A percentile compares a stretch with the other conserved stretches of the same genome.
Conservation (phyloP, 352 stramenopile genomes). For the Phytophthora cactorum region DNA sequence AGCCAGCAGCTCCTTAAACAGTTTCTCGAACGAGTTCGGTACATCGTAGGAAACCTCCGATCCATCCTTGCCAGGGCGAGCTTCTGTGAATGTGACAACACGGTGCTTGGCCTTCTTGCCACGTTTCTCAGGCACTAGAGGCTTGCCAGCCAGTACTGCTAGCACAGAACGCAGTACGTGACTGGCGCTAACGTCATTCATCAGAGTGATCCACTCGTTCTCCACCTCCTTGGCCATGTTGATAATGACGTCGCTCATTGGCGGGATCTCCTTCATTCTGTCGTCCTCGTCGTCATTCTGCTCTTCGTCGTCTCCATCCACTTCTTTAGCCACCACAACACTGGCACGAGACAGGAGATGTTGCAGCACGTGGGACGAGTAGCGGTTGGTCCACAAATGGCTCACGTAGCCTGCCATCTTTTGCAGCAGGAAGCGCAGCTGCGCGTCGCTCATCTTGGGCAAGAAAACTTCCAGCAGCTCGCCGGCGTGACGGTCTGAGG, state of each 20-base stretch:
- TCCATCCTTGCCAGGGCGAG: slow-evolving; percentile 42
- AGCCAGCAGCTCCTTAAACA: slow-evolving; percentile 67
- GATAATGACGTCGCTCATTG: slow-evolving; percentile 75
- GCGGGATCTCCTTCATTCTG: slow-evolving; percentile 60
- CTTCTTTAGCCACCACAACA: slow-evolving; percentile 51
- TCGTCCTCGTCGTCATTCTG: slow-evolving; percentile 59
- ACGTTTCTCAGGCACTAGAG: slow-evolving; percentile 75
- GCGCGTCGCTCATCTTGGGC: slow-evolving; percentile 71
- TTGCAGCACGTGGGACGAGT: slow-evolving; percentile 88
- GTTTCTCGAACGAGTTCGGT: slow-evolving; percentile 57
- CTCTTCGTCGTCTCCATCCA: slow-evolving; percentile 35
- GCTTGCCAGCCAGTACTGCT: slow-evolving; percentile 65
- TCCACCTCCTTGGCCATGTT: slow-evolving; percentile 80
- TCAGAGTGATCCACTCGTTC: slow-evolving; percentile 82
- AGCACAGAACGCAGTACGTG: slow-evolving; percentile 83
- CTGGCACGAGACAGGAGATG: slow-evolving; percentile 70
- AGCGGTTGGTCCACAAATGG: slow-evolving; percentile 88
- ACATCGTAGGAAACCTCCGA: slow-evolving; percentile 49
- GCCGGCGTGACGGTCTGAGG: slow-evolving; percentile 77
- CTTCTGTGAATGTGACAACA: slow-evolving; percentile 64
- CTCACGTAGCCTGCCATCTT: slow-evolving; percentile 86
- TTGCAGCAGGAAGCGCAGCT: slow-evolving; percentile 77
- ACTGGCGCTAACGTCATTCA: slow-evolving; percentile 88
- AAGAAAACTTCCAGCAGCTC: slow-evolving; percentile 76
- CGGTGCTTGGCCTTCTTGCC: slow-evolving; percentile 86